Evolutionary conservation across 2,329 filamentous ascomycete genomes (phyloP), one percentile per base, ranked within the genome.

Genomic region (Thelonectria blattea): DNA sequence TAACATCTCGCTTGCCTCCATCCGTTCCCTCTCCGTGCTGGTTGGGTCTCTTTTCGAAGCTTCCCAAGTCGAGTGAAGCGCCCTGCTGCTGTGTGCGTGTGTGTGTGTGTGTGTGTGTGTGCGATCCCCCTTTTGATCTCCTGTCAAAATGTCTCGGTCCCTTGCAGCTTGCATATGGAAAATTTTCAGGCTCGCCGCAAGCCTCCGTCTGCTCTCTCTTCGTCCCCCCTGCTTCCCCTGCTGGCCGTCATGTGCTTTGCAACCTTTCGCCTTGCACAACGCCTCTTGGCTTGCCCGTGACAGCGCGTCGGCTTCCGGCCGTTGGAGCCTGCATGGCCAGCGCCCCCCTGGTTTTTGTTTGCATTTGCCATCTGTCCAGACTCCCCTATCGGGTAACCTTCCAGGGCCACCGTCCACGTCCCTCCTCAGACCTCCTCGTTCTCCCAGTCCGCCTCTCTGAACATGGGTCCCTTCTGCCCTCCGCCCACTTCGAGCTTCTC

Each of bases 401-500:
- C 24, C 45, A 49, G 11, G 34, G 34, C 32, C 34, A 17, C 46
- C 22, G 17, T 43, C 51, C 10, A 45, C 27, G 27, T 30, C 8
- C 27, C 27, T 9, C 27, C 17, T 71, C 65, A 85, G 17, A 85
- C 81, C 71, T 88, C 85, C 71, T 89, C 87, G 68, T 88, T 86
- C 73, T 88, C 86, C 86, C 86, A 89, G 71, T 89, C 86, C 74
- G 85, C 81, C 69, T 88, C 86, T 43, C 78, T 81, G 75, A 85
- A 88, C 77, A 87, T 85, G 18, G 84, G 84, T 42, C 80, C 78
- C 67, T 77, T 82, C 27, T 80, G 77, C n/a, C 76, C 78, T 7
- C 81, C 83, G 62, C 77, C 81, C 51, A 81, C 78, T 75, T 97
- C 94, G 49, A 99, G 82, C 79, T 93, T 96, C 62, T 90, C 88